These are phyloP conservation scores for Syzygium aqueum DNA, from an alignment of 345 rosid species.

Conservation along the genomic window DNA sequence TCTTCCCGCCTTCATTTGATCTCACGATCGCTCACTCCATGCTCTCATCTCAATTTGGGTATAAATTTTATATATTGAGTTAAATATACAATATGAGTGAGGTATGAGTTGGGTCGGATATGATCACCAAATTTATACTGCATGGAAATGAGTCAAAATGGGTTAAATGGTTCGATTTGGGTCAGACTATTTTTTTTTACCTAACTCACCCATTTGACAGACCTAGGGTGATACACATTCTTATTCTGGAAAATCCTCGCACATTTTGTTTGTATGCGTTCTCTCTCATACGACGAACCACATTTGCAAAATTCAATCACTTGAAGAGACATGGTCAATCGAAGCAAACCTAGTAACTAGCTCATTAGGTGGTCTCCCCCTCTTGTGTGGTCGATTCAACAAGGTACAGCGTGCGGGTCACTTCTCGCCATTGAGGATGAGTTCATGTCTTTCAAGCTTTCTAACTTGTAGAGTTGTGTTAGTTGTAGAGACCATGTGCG, in stretches of 20 bases:
- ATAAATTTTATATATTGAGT: no score
- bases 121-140: no score
- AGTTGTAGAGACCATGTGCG: background rate
- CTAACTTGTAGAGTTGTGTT: background rate
- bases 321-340: background rate
- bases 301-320: background rate
- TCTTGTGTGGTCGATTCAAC: background rate
- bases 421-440: background rate
- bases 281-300: background rate
- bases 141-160: no score
- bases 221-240: background rate
- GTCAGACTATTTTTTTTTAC: no score
- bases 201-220: no score
- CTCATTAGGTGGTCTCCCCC: background rate
- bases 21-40: no score
- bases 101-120: no score
- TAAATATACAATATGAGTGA: no score
- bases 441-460: background rate
- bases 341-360: background rate
- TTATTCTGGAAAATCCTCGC: background rate
- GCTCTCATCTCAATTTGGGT: no score
- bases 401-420: background rate
- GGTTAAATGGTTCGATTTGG: no score
- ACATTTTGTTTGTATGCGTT: background rate
- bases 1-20: no score